Conservation (phyloP, 352 stramenopile genomes). For the Pythium phragmitis region DNA sequence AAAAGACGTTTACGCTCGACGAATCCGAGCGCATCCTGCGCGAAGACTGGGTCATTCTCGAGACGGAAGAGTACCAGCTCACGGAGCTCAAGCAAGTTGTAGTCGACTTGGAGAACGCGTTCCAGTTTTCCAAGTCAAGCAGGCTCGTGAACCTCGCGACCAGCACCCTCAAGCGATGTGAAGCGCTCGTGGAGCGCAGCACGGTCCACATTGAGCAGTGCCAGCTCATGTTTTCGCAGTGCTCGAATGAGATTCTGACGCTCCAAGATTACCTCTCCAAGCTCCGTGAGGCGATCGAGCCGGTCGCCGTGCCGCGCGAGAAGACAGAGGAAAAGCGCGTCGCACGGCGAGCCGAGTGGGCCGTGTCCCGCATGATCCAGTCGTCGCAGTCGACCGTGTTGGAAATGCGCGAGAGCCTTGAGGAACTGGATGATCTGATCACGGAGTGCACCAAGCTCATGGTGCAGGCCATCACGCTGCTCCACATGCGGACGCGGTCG, state of each 20-base stretch:
- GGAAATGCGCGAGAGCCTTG: slow-evolving; percentile 73
- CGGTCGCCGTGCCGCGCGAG: slow-evolving; percentile 50
- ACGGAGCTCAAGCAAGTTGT: slow-evolving; percentile 58
- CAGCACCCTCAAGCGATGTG: slow-evolving; percentile 62
- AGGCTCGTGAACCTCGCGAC: slow-evolving; percentile 71
- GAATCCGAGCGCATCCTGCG: slow-evolving; percentile 70
- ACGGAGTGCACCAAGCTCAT: slow-evolving; percentile 84
- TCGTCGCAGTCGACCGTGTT: slow-evolving; percentile 56
- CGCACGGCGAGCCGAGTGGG: slow-evolving; percentile 72
- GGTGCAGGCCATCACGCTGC: slow-evolving; percentile 82
- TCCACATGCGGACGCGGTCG: slow-evolving; percentile 76
- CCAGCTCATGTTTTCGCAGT: slow-evolving; percentile 82
- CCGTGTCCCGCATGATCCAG: slow-evolving; percentile 71
- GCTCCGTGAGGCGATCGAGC: slow-evolving; percentile 63
- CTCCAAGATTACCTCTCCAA: slow-evolving; percentile 80
- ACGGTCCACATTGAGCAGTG: slow-evolving; percentile 68
- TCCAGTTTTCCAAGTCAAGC: slow-evolving; percentile 79
- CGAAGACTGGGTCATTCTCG: slow-evolving; percentile 74
- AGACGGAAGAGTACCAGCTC: slow-evolving; percentile 78
- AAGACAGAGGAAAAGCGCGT: slow-evolving; percentile 70
- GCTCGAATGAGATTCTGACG: slow-evolving; percentile 72
- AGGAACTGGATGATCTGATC: slow-evolving; percentile 80
- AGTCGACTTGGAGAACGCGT: slow-evolving; percentile 69
- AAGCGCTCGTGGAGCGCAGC: slow-evolving; percentile 71
- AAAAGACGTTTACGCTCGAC: slow-evolving; percentile 64